phyloP scores from a whole-genome alignment of 2,329 filamentous ascomycete genomes.

The Cylindrodendrum hubeiense region DNA sequence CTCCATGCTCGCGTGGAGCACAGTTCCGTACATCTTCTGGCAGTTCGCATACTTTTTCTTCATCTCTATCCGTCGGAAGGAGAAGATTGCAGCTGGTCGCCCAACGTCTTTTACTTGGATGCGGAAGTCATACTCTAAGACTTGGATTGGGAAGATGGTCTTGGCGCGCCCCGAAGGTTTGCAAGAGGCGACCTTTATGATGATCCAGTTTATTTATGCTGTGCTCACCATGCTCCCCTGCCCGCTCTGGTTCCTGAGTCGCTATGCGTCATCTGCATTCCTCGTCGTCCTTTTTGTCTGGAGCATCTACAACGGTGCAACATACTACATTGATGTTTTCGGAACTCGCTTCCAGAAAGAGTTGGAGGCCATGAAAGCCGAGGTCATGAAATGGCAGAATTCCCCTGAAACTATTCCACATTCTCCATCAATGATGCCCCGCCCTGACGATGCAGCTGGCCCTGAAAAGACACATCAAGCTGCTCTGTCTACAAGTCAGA shows the following conservation, averaged over 20 bases:
- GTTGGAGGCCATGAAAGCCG: slow-evolving; percentile 86
- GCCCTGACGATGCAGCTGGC: slow-evolving; percentile 36
- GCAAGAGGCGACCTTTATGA: slow-evolving; percentile 94
- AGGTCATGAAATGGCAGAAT: slow-evolving; percentile 90
- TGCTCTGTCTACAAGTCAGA: slow-evolving; percentile 32
- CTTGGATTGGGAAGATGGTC: slow-evolving; percentile 88
- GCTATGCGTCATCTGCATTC: slow-evolving; percentile 82
- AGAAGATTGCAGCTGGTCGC: slow-evolving; percentile 94
- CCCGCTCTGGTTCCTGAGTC: slow-evolving; percentile 93
- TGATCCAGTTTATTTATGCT: slow-evolving; percentile 94
- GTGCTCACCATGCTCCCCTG: slow-evolving; percentile 94
- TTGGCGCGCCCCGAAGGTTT: slow-evolving; percentile 79
- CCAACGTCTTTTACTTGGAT: slow-evolving; percentile 99
- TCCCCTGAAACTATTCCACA: slow-evolving; percentile 61
- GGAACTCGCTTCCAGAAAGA: slow-evolving; percentile 98
- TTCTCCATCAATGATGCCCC: slow-evolving; percentile 50
- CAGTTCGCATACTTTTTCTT: slow-evolving; percentile 93
- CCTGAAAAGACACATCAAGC: slow-evolving; percentile 29
- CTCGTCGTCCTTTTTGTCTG: slow-evolving; percentile 87
- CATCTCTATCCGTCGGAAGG: slow-evolving; percentile 93
- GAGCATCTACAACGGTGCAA: slow-evolving; percentile 97
- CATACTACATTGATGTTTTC: slow-evolving; percentile 98
- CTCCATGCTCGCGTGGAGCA: slow-evolving; percentile 95
- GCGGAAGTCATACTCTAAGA: slow-evolving; percentile 88
- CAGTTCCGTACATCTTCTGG: slow-evolving; percentile 92